phyloP scores from a whole-genome alignment of 1,284 basidiomycete genomes.

The Pisolithus thermaeus region DNA sequence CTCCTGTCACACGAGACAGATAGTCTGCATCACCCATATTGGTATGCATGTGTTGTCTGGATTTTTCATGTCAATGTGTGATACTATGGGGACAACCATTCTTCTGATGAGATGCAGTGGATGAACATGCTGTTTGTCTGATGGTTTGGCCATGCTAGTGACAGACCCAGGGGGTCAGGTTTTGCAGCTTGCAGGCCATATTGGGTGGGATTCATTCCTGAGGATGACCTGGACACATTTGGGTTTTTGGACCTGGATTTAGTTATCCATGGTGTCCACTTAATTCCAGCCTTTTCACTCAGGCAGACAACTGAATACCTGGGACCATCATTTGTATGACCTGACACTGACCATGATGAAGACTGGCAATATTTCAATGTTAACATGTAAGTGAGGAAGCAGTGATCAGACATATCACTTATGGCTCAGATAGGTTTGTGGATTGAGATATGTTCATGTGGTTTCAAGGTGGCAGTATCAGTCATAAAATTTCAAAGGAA shows the following conservation, averaged over 20 bases:
- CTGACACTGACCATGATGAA: conserved; percentile 10
- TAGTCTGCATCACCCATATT: conserved; percentile 1
- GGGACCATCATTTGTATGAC: conserved; percentile 18
- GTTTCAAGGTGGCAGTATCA: conserved; percentile 1
- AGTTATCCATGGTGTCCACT: conserved; percentile 21
- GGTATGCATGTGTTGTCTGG: conserved; percentile 1
- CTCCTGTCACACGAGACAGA: conserved; percentile 11
- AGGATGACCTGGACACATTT: conserved; percentile 2
- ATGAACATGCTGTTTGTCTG: conserved; percentile 15
- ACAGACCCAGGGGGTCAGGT: conserved; percentile 5
- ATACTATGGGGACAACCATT: neutral
- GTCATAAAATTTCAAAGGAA: conserved; percentile 1
- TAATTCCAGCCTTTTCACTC: conserved; percentile 18
- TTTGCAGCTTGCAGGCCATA: conserved; percentile 9
- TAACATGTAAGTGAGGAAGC: conserved; percentile 24
- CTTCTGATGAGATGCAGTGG: neutral
- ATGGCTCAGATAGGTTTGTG: conserved; percentile 1
- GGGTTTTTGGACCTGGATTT: conserved; percentile 27
- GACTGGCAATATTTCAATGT: conserved; percentile 34
- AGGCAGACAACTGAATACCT: conserved; percentile 22
- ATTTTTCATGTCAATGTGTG: conserved; percentile 8
- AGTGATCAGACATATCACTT: neutral
- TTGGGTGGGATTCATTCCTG: conserved; percentile 2
- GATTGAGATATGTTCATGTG: conserved; percentile 9
- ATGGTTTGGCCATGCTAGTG: conserved; percentile 12